These are phyloP conservation scores for Aphanocladium album DNA, from an alignment of 2,329 filamentous ascomycete species.

Conservation along the genomic window DNA sequence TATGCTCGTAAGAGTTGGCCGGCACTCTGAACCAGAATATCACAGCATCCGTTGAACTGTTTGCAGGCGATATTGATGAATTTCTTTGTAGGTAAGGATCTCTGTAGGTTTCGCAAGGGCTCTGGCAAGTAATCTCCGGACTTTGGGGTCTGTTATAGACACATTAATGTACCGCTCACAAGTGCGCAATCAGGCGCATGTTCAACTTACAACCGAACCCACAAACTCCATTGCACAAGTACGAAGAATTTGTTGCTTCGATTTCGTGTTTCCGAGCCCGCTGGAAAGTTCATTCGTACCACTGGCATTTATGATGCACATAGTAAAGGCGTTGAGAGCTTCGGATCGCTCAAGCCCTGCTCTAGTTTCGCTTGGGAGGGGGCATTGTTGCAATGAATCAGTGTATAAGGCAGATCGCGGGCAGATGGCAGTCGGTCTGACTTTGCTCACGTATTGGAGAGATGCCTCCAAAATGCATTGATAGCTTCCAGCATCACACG, in stretches of 20 bases:
- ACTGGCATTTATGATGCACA: background rate
- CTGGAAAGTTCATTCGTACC: no score
- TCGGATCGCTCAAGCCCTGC: background rate
- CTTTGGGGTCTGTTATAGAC: background rate
- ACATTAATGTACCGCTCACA: background rate
- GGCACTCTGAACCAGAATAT: background rate
- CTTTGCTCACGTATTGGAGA: background rate
- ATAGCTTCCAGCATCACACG: background rate
- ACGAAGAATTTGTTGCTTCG: no score
- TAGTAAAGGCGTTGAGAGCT: background rate
- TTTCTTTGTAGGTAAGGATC: background rate
- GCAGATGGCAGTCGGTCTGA: background rate
- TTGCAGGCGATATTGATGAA: background rate
- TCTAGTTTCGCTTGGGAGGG: background rate
- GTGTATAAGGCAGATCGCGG: background rate
- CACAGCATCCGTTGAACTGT: background rate
- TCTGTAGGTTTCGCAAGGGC: no score
- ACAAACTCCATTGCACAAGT: background rate
- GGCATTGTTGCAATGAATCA: background rate
- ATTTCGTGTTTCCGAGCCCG: background rate
- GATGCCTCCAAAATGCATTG: background rate
- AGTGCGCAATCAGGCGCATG: background rate
- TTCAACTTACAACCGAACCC: background rate
- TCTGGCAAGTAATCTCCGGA: background rate
- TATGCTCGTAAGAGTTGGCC: background rate